Percentiles rank a stretch among this genome's conserved stretches.
phyloP scores from a whole-genome alignment of 2,329 filamentous ascomycete species.

The Ceratocystis eucalypticola region DNA sequence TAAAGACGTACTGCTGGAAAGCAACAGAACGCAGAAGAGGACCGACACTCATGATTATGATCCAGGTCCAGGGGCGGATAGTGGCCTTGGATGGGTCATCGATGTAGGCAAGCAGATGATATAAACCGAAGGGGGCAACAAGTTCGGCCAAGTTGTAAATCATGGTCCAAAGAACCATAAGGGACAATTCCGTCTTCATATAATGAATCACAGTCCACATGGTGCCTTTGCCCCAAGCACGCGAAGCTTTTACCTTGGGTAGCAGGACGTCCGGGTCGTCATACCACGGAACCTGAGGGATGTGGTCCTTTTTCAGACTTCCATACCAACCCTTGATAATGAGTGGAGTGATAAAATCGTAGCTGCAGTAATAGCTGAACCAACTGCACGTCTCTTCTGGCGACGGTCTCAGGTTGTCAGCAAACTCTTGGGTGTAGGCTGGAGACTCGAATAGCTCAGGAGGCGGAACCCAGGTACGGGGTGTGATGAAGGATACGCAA shows the following conservation, averaged over 20 bases:
- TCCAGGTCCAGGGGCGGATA: conserved; percentile 39
- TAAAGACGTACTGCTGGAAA: conserved; percentile 46
- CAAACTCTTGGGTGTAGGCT: conserved; percentile 9
- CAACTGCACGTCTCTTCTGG: conserved; percentile 42
- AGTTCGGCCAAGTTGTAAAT: conserved; percentile 34
- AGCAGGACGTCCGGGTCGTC: conserved; percentile 40
- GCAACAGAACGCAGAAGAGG: conserved; percentile 33
- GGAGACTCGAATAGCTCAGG: conserved; percentile 19
- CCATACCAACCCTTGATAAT: conserved; percentile 35
- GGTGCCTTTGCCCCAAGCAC: conserved; percentile 31
- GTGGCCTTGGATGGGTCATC: conserved; percentile 32
- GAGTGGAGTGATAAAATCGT: conserved; percentile 37
- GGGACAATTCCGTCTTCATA: conserved; percentile 30
- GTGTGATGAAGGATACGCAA: conserved; percentile 33
- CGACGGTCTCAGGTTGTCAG: conserved; percentile 27
- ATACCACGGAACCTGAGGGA: conserved; percentile 40
- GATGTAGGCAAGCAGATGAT: conserved; percentile 35
- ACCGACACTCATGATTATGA: conserved; percentile 40
- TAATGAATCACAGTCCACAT: conserved; percentile 34
- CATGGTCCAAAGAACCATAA: conserved; percentile 34
- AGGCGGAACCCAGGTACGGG: conserved; percentile 38
- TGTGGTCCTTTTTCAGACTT: conserved; percentile 34
- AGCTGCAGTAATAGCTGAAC: conserved; percentile 39
- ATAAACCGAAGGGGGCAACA: conserved; percentile 40
- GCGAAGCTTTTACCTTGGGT: conserved; percentile 31